Evolutionary conservation across 129 eudicot species (phyloP), one percentile per base, ranked within the genome.

Genomic region (Apium graveolens): DNA sequence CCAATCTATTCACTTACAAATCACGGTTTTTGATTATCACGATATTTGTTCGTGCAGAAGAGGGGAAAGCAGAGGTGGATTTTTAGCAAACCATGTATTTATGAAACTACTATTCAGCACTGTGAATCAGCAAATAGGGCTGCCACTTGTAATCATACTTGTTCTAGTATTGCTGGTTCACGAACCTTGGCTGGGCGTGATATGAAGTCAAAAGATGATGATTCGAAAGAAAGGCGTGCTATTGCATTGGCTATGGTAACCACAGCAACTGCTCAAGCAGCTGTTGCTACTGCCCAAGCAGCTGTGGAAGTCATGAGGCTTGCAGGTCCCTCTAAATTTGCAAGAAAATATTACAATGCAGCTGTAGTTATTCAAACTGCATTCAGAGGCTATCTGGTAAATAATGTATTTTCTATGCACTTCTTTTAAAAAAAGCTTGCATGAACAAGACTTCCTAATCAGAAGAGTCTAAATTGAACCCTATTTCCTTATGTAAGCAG

Each of bases 371-470:
- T 91, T 76, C 97, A 91, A 81, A 83, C 86, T 1, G 80, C 76
- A 57, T 91, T 91, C 83, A 86, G 94, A 83, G 94, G 94, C 5
- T 91, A 91, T 87, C 80, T 91, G 92, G 94, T 88, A 90, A 45
- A 38, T 88, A 84, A 44, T 41, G 18, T 70, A 7, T 37, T 34
- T 4, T 21, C 6, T 46, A 31, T 72, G 53, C 18, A 42, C 44
- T 42, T 42, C 38, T 43, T 24, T 44, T 34, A 9, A 27, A 31
- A 4, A 65, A 0, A 10, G 3, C 13, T 10, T 42, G 12, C 1
- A 1, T 51, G 62, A 26, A 51, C 62, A 49, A 49, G n/a, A 48
- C 53, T 48, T 5, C 53, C 53, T 21, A 48, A 48, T 48, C 53
- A 4, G 53, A 5, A 17, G 53, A 49, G 57, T 49, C 57, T 49